Percentiles rank a stretch among this genome's conserved stretches.
phyloP scores from a whole-genome alignment of 345 rosid species.

The Citrus sinensis region DVS_A1.0 CM039169.1:4705501-4706000 shows the following conservation, averaged over 20 bases:
- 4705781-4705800: slow-evolving; percentile 85
- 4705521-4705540: no score
- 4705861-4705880: neutral
- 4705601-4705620: slow-evolving; percentile 87
- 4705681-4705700: slow-evolving; percentile 64
- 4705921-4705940: neutral
- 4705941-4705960: neutral
- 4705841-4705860: slow-evolving; percentile 89
- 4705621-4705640: slow-evolving; percentile 74
- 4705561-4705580: slow-evolving; percentile 6
- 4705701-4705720: slow-evolving; percentile 74
- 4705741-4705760: slow-evolving; percentile 72
- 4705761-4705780: slow-evolving; percentile 85
- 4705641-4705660: slow-evolving; percentile 91
- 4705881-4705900: neutral
- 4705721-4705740: slow-evolving; percentile 89
- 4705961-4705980: neutral
- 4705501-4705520: neutral
- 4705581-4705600: slow-evolving; percentile 26
- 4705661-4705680: slow-evolving; percentile 85
- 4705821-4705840: slow-evolving; percentile 78
- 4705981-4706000: neutral
- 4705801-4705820: slow-evolving; percentile 81
- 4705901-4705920: neutral
- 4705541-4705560: neutral